phyloP scores from a whole-genome alignment of 352 stramenopile genomes.

The Phytophthora litchii region DNA sequence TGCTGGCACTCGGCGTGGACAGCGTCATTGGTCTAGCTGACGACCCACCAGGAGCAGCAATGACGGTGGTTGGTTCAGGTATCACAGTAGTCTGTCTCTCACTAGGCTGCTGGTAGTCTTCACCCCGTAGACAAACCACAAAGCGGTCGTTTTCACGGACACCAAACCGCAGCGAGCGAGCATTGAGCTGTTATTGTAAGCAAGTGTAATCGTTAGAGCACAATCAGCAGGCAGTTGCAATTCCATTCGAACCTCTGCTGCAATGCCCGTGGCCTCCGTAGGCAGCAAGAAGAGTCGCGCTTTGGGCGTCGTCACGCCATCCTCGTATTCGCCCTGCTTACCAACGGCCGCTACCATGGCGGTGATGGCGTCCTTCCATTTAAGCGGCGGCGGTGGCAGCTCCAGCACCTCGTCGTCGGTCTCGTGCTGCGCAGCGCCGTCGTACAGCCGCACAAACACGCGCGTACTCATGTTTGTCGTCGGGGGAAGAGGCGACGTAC shows the following conservation, averaged over 20 bases:
- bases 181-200: slow-evolving; percentile 52
- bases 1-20: slow-evolving; percentile 29
- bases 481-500: slow-evolving; percentile 3
- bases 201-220: slow-evolving; percentile 17
- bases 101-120: slow-evolving; percentile 66
- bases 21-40: slow-evolving; percentile 22
- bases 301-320: slow-evolving; percentile 41
- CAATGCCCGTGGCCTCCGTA: slow-evolving; percentile 57
- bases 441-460: slow-evolving; percentile 83
- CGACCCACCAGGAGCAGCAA: slow-evolving; percentile 5
- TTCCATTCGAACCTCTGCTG: slow-evolving; percentile 52
- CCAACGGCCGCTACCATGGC: slow-evolving; percentile 68
- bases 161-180: slow-evolving; percentile 72
- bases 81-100: slow-evolving; percentile 10
- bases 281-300: slow-evolving; percentile 73
- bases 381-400: slow-evolving; percentile 67
- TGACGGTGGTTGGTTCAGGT: not conserved
- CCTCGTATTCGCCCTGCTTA: slow-evolving; percentile 55
- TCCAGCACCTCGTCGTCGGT: slow-evolving; percentile 72
- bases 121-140: slow-evolving; percentile 68
- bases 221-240: not conserved
- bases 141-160: slow-evolving; percentile 83
- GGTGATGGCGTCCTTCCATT: slow-evolving; percentile 65
- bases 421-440: slow-evolving; percentile 53
- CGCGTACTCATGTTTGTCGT: slow-evolving; percentile 52